Evolutionary conservation across 202 grass and related monocot species (phyloP), one percentile per base, ranked within the genome.

Genomic region (Setaria viridis): DNA sequence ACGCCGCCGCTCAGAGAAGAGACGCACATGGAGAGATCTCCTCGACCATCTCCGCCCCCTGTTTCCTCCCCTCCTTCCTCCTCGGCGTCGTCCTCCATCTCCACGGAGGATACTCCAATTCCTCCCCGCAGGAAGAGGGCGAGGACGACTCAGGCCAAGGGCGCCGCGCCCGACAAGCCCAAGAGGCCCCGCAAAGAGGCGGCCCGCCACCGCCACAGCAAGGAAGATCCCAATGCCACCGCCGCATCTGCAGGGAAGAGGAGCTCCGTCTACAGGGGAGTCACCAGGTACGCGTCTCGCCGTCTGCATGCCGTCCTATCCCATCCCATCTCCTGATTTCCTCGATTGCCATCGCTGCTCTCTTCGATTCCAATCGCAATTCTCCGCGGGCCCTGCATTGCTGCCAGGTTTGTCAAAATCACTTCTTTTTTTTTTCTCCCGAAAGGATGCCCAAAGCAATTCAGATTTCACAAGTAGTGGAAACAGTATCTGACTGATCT

Each of bases 181-280:
- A 96, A 93, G 90, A 89, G 79, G 62, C n/a, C 79, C 46, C 94
- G 92, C 79, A 93, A 80, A 57, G 76, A 71, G 29, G 3, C 51
- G 11, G 20, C 81, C 8, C 12, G 12, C 3, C 39, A 6, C 39
- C 5, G 39, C 48, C 48, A 50, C 2, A 69, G 50, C 32, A 80
- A 67, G 20, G 80, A 82, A n/a, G 68, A 80, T 69, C 68, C 80
- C 79, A 85, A 78, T 78, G 91, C 74, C 76, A 77, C 80, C 56
- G 34, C 74, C 25, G 45, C 39, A 41, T 41, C 84, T 30, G 4
- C 66, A 35, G 90, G 76, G 19, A 99, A 97, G 89, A 91, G 97
- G 80, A 99, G 94, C 83, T 99, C 97, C 30, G 70, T 89, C 48
- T 97, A 93, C 77, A 88, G 97, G 79, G 97, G 97, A 14, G 97